Percentiles rank a stretch among this genome's conserved stretches.
phyloP scores from a whole-genome alignment of 2,329 filamentous ascomycete genomes.

The Nothopassalora personata region DNA sequence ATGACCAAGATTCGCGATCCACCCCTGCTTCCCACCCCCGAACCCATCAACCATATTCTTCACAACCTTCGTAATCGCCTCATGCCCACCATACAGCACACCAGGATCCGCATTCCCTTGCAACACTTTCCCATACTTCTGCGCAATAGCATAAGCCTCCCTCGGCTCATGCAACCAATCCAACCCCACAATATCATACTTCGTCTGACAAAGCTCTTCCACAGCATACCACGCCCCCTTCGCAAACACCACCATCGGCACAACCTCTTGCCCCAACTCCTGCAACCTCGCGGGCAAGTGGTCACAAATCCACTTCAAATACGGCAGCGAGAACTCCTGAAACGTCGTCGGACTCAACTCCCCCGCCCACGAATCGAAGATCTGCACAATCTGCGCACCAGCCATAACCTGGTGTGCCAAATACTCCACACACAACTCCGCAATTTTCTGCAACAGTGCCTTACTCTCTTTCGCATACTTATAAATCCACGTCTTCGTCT shows the following conservation, averaged over 20 bases:
- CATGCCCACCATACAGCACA: conserved; percentile 77
- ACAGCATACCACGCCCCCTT: conserved; percentile 97
- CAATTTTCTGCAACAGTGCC: conserved; percentile 79
- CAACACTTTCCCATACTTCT: conserved; percentile 65
- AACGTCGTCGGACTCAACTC: conserved; percentile 84
- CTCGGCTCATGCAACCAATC: conserved; percentile 92
- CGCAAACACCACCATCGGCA: conserved; percentile 97
- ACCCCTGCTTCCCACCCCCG: conserved; percentile 74
- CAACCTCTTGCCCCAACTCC: conserved; percentile 68
- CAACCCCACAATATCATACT: conserved; percentile 88
- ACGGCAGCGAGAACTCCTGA: conserved; percentile 78
- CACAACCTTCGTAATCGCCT: conserved; percentile 75
- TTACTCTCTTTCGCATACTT: conserved; percentile 76
- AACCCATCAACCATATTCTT: conserved; percentile 86
- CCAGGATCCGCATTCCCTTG: conserved; percentile 97
- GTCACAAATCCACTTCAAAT: conserved; percentile 75
- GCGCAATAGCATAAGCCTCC: conserved; percentile 72
- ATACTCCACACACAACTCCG: conserved; percentile 91
- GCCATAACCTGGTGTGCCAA: conserved; percentile 87
- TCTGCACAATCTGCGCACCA: conserved; percentile 89
- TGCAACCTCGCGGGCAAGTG: conserved; percentile 69
- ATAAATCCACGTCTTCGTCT: conserved; percentile 96
- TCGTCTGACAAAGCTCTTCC: conserved; percentile 77
- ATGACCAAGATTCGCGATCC: conserved; percentile 96
- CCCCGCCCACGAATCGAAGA: conserved; percentile 97